Conservation (phyloP, 495 filamentous ascomycete species). For the Chlorociboria aeruginascens region DNA sequence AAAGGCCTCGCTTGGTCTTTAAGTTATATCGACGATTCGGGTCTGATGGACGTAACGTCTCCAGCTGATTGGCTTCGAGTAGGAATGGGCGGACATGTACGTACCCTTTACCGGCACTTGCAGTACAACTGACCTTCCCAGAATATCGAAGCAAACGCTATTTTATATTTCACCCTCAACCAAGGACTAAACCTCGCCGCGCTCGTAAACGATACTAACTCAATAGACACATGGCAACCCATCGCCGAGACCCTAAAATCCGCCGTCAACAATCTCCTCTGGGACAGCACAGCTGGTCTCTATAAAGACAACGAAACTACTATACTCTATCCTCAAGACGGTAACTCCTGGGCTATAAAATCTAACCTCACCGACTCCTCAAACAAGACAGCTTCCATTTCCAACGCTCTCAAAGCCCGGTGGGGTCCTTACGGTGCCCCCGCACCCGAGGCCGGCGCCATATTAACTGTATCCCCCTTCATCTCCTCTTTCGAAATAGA, state of each 20-base stretch:
- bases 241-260: conserved; percentile 29
- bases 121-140: background rate
- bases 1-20: conserved; percentile 41
- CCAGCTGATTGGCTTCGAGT: conserved; percentile 34
- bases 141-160: conserved; percentile 22
- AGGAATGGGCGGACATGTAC: conserved; percentile 5
- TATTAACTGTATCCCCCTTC: conserved; percentile 44
- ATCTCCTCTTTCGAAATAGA: conserved; percentile 51
- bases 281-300: conserved; percentile 35
- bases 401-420: conserved; percentile 34
- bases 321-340: conserved; percentile 21
- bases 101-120: background rate
- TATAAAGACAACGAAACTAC: conserved; percentile 46
- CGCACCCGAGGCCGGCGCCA: conserved; percentile 45
- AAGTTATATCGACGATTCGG: conserved; percentile 33
- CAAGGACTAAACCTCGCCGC: background rate
- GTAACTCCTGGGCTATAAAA: conserved; percentile 18
- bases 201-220: conserved; percentile 1
- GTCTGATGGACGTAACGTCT: conserved; percentile 41
- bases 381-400: conserved; percentile 13
- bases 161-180: conserved; percentile 30
- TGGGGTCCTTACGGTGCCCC: conserved; percentile 49
- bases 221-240: conserved; percentile 27
- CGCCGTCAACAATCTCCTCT: conserved; percentile 37
- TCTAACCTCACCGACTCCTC: conserved; percentile 14